Percentiles rank a stretch among this genome's conserved stretches.
Evolutionary conservation across 1,284 basidiomycete species (phyloP).

Genomic region (Singerocomus rubriflavus): DNA sequence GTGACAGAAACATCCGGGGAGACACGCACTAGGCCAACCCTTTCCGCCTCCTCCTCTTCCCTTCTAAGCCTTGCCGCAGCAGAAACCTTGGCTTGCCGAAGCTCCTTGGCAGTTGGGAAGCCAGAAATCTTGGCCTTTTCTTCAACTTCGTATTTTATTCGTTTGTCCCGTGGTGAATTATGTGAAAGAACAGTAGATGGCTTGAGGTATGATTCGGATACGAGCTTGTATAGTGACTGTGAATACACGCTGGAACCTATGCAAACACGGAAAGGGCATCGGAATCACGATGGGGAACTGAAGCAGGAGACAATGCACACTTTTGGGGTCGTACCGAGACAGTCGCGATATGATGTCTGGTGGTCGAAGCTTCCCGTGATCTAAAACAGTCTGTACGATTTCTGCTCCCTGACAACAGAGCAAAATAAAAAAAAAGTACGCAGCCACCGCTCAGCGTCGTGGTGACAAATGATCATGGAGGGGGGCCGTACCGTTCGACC

Average conservation of each 20-base stretch:
- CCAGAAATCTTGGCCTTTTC: slow-evolving; percentile 69
- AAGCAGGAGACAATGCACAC: slow-evolving; percentile 35
- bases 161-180: slow-evolving; percentile 70
- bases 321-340: slow-evolving; percentile 53
- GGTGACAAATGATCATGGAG: not conserved
- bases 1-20: not conserved
- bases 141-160: slow-evolving; percentile 70
- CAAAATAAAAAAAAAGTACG: not conserved
- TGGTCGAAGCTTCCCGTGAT: slow-evolving; percentile 84
- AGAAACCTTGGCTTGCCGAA: slow-evolving; percentile 63
- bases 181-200: slow-evolving; percentile 72
- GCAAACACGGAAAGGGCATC: not conserved
- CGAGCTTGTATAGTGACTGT: slow-evolving; percentile 62
- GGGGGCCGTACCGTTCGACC: slow-evolving; percentile 54
- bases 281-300: not conserved
- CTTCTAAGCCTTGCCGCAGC: slow-evolving; percentile 59
- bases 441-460: not conserved
- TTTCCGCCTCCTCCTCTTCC: slow-evolving; percentile 71
- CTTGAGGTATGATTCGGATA: slow-evolving; percentile 64
- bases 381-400: slow-evolving; percentile 72
- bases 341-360: slow-evolving; percentile 66
- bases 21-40: slow-evolving; percentile 62
- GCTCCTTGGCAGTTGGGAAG: slow-evolving; percentile 73
- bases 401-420: slow-evolving; percentile 55
- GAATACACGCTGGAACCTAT: slow-evolving; percentile 53